Evolutionary conservation across 257 asterid species (phyloP).

Genomic region (Solanum dulcamara): DNA sequence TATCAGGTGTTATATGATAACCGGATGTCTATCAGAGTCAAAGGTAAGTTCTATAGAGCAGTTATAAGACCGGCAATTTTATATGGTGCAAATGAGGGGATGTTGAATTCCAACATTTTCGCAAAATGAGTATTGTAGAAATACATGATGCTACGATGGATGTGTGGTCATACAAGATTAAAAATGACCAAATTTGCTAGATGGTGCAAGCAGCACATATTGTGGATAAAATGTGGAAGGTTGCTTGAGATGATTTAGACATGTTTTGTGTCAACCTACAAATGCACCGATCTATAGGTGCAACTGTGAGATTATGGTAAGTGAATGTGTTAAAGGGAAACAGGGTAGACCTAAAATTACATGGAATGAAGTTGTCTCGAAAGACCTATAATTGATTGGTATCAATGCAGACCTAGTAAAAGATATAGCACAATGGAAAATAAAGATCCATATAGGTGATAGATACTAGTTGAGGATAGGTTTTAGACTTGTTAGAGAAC

Average conservation of each 20-base stretch:
- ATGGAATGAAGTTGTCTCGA: background rate
- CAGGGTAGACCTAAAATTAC: background rate
- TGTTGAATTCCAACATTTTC: background rate
- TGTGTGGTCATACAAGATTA: background rate
- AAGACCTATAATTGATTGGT: background rate
- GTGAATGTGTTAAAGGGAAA: background rate
- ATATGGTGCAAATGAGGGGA: background rate
- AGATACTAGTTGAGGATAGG: background rate
- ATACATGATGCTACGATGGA: background rate
- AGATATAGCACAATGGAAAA: background rate
- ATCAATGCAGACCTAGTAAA: too few relatives aligned
- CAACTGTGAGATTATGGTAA: background rate
- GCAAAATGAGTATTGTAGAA: background rate
- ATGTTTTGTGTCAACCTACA: background rate
- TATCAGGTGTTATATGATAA: background rate
- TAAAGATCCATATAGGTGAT: background rate
- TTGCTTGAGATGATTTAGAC: background rate
- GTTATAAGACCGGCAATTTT: background rate
- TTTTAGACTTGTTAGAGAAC: background rate
- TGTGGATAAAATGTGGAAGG: background rate
- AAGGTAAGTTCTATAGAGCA: background rate
- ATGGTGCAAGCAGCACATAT: background rate
- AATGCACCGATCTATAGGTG: background rate
- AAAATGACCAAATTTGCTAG: background rate
- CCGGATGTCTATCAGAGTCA: background rate